Base-by-base conservation (phyloP, 2,329 filamentous ascomycete genomes). In the Calonectria leucothoes region DNA sequence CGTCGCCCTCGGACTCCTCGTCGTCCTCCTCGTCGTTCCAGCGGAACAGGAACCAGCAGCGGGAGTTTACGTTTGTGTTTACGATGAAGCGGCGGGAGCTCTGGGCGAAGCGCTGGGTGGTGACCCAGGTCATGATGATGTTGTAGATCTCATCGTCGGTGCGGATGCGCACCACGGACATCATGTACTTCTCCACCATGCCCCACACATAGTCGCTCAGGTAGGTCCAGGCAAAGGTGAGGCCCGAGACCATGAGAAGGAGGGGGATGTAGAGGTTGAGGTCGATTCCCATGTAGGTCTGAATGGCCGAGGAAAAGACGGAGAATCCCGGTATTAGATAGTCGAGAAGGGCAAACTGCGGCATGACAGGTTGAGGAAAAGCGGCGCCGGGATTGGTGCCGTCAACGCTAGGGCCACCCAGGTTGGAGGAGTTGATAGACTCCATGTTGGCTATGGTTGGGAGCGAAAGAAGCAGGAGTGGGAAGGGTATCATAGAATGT, bases 131-230 rank as follows among this genome's bases (percentile, higher is more conserved):
- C 91, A 94, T 94, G 49, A 94, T 79, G 79, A 94, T 93, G 80
- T 92, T 92, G 85, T 94, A 94, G 70, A 93, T 90, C 81, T 94
- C 93, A 77, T 95, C 93, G 71, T 94, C 92, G 33, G 90, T 88
- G 55, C 91, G 89, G 48, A 95, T 90, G 77, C 93, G 90, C 23
- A 93, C 92, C 1, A 89, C 90, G 4, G 91, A 93, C 87, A 93
- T 91, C 77, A 93, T 88, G 77, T 93, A 85, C 7, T 84, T 78
- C 51, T 89, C 86, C 35, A 92, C 75, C 48, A 88, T 82, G 1
- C 82, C 81, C 84, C 86, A 89, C 15, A 90, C 71, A 76, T 87
- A 88, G 3, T 85, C 82, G 67, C 84, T 87, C 55, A 89, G 80
- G 76, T 93, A 93, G 74, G 86, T 86, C 84, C 89, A 89, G 12